Base-by-base conservation (phyloP, 495 filamentous ascomycete species). In the Mycothermus thermophilus region DNA sequence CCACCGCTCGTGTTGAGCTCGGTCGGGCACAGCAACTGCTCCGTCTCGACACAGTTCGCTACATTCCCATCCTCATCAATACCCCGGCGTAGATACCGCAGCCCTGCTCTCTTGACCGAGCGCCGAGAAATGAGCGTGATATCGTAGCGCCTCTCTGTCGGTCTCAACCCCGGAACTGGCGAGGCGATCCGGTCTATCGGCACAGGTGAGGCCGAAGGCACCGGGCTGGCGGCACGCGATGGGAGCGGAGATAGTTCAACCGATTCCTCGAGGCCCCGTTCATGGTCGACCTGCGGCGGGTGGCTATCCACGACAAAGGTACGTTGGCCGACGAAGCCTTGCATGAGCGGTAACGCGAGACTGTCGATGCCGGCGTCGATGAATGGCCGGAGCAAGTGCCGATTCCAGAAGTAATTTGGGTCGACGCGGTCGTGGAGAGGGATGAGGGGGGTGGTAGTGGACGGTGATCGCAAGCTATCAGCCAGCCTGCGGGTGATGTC, bases 11-110 rank as follows among this genome's bases (percentile, higher is more conserved):
- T 85, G 7, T 47, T 41, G 3, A 52, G 46, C 10, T 66, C 62
- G 2, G 66, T 53, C 8, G 65, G 66, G 0, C 82, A 84, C 6
- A 96, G 68, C 22, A 96, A 79, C 49, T 96, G 88, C 52, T 95
- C 90, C 3, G 86, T 87, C 59, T 96, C 88, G 19, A 95, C 88
- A 4, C 61, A 72, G 47, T 96, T 96, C n/a, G 88, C 88, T 3
- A 77, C 74, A 39, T 85, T 71, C 1, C 88, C 90, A 16, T 80
- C 68, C 33, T 94, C 83, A 50, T 96, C 85, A 5, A 93, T 70
- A 13, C 88, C 88, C 23, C 88, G 76, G n/a, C 88, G 75, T 13
- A 96, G 70, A 59, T 95, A 96, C 26, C 88, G 73, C 19, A 96
- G 63, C 12, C 88, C 88, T 6, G 88, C 83, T 11, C 88, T 71